Base-by-base conservation (phyloP, 768 basidiomycete species). In the Holtermannia corniformis region DNA sequence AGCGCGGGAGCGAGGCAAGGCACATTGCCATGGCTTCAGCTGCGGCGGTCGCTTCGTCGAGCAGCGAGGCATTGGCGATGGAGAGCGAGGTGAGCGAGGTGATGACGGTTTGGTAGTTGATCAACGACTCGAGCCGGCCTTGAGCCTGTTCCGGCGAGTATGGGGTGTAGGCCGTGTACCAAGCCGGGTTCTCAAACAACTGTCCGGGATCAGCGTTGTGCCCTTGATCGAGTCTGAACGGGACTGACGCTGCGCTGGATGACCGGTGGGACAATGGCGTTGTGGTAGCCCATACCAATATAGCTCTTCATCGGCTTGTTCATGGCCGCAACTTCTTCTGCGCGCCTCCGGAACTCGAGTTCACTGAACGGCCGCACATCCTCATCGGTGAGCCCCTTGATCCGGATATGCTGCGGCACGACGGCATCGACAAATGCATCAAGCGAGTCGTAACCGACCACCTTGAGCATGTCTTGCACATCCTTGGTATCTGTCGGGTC, bases 101-200 rank as follows among this genome's bases (percentile, higher is more conserved):
- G 58, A 92, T 81, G 85, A 99, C 91, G 0, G 91, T 88, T 75
- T 99, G 93, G 68, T 82, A 99, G 72, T 99, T 97, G 67, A 97
- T 81, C 37, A 99, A 80, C 3, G 90, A 95, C 69, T 99, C 93
- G 45, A 99, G 80, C 48, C 93, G 93, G 40, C 92, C 93, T 81
- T 99, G 93, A n/a, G 93, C 83, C 71, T 97, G 86, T 78, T 99
- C 93, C 1, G 93, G 91, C 65, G 95, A 90, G 74, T 92, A 92
- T 1, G 90, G 89, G 0, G 91, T 92, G 72, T 93, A 92, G 14
- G 85, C 88, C 4, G 92, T 96, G 73, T 96, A 97, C 93, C 93
- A 99, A 3, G 86, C 88, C 23, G 91, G 93, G 67, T 93, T 97
- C 74, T 99, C 92, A 52, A 75, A 62, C 42, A 73, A 52, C 70